Conservation (phyloP, 2,329 filamentous ascomycete species). For the Hymenoscyphus fructigenus region DNA sequence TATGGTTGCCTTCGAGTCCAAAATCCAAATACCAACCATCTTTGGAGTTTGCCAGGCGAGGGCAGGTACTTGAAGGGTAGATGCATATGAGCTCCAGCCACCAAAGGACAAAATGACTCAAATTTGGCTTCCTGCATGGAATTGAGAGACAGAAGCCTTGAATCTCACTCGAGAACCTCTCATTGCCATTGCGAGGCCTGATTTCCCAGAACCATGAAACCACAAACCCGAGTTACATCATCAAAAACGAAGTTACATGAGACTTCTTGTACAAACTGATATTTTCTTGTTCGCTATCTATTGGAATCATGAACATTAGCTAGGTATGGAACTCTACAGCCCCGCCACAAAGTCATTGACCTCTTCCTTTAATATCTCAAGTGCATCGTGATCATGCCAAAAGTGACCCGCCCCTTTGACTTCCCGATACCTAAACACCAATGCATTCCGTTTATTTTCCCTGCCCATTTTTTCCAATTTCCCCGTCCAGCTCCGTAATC, state of each 20-base stretch:
- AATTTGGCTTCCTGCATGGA: too few relatives aligned
- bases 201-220: too few relatives aligned
- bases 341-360: slow-evolving; percentile 23
- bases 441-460: slow-evolving; percentile 9
- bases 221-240: neutral
- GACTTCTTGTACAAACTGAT: neutral
- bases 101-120: too few relatives aligned
- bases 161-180: too few relatives aligned
- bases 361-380: slow-evolving; percentile 25
- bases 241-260: neutral
- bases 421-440: slow-evolving; percentile 42
- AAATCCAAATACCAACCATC: too few relatives aligned
- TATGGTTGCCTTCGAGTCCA: too few relatives aligned
- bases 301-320: neutral
- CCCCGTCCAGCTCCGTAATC: slow-evolving; percentile 64
- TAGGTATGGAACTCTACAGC: neutral
- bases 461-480: slow-evolving; percentile 43
- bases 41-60: too few relatives aligned
- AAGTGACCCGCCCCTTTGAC: slow-evolving; percentile 53
- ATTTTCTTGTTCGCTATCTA: neutral
- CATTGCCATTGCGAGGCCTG: too few relatives aligned
- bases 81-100: too few relatives aligned
- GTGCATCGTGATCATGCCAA: slow-evolving; percentile 40
- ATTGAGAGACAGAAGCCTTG: too few relatives aligned
- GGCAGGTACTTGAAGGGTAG: too few relatives aligned